Percentiles rank a stretch among this genome's conserved stretches.
Evolutionary conservation across 2,329 filamentous ascomycete species (phyloP).

Genomic region (Chaetomium sp.): DNA sequence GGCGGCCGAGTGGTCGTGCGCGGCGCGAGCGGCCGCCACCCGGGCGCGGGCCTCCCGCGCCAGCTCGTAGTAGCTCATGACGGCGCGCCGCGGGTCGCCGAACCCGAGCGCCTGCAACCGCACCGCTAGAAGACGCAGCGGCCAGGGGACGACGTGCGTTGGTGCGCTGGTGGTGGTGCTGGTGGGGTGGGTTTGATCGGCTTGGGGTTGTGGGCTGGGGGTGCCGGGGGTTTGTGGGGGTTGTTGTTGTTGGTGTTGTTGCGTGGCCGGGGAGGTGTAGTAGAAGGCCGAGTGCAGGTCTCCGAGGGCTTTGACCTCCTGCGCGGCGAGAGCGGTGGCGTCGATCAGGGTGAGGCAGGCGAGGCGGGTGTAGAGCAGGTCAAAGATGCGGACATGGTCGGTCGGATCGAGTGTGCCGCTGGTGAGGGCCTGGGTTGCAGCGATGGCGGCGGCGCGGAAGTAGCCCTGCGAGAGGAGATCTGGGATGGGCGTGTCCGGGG

Average conservation of each 20-base stretch:
- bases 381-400: slow-evolving; percentile 69
- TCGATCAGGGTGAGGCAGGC: slow-evolving; percentile 80
- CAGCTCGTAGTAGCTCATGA: slow-evolving; percentile 90
- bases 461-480: slow-evolving; percentile 71
- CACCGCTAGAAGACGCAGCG: slow-evolving; percentile 78
- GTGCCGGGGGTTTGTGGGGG: not conserved
- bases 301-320: slow-evolving; percentile 65
- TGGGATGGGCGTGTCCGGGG: slow-evolving; percentile 64
- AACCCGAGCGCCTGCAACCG: slow-evolving; percentile 85
- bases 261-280: slow-evolving; percentile 39
- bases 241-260: slow-evolving; percentile 43
- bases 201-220: not conserved
- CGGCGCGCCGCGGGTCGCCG: slow-evolving; percentile 77
- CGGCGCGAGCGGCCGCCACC: slow-evolving; percentile 51
- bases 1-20: slow-evolving; percentile 56
- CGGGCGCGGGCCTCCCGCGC: slow-evolving; percentile 72
- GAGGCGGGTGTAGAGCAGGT: slow-evolving; percentile 77
- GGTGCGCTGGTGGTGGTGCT: not conserved
- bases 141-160: slow-evolving; percentile 79
- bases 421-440: slow-evolving; percentile 63
- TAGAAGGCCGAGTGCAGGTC: slow-evolving; percentile 63
- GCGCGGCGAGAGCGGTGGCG: slow-evolving; percentile 67
- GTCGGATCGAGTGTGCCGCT: slow-evolving; percentile 47
- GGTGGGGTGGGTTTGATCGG: not conserved
- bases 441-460: slow-evolving; percentile 77